phyloP scores from a whole-genome alignment of 2,329 filamentous ascomycete species.

The Purpureocillium takamizusanense region DNA sequence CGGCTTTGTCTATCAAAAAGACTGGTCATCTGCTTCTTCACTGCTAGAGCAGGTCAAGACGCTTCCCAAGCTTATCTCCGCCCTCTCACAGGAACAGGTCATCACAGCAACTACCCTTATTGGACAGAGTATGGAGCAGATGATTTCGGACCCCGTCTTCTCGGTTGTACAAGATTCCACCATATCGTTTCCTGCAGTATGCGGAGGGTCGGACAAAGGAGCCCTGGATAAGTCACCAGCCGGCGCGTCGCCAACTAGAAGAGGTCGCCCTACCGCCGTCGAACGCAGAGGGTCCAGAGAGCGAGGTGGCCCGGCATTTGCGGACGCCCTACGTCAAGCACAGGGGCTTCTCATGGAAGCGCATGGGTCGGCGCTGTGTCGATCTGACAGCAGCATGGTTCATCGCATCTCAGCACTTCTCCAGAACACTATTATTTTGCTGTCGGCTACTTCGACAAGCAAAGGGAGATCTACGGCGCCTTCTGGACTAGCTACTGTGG shows the following conservation, averaged over 20 bases:
- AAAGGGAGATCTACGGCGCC: conserved; percentile 37
- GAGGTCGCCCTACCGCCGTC: conserved; percentile 13
- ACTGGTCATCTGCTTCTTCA: conserved; percentile 49
- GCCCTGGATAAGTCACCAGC: conserved; percentile 23
- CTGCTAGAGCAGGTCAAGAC: conserved; percentile 42
- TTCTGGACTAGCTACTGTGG: conserved; percentile 51
- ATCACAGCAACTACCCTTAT: conserved; percentile 60
- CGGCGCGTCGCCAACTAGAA: conserved; percentile 25
- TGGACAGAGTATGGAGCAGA: conserved; percentile 59
- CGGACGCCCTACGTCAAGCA: conserved; percentile 53
- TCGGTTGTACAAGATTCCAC: conserved; percentile 89
- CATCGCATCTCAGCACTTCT: conserved; percentile 55
- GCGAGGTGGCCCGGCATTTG: conserved; percentile 31
- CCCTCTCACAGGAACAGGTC: conserved; percentile 43
- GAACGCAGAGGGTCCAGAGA: conserved; percentile 21
- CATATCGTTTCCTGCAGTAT: conserved; percentile 71
- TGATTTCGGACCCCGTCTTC: conserved; percentile 74
- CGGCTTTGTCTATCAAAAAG: conserved; percentile 36
- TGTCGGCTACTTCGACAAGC: conserved; percentile 49
- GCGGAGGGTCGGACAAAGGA: conserved; percentile 30
- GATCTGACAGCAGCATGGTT: conserved; percentile 49
- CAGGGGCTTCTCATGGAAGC: conserved; percentile 58
- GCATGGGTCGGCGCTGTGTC: conserved; percentile 45
- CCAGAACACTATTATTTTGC: conserved; percentile 55
- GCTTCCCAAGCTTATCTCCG: conserved; percentile 29